Base-by-base conservation (phyloP, 768 basidiomycete species). In the Ephemerocybe angulata region DNA sequence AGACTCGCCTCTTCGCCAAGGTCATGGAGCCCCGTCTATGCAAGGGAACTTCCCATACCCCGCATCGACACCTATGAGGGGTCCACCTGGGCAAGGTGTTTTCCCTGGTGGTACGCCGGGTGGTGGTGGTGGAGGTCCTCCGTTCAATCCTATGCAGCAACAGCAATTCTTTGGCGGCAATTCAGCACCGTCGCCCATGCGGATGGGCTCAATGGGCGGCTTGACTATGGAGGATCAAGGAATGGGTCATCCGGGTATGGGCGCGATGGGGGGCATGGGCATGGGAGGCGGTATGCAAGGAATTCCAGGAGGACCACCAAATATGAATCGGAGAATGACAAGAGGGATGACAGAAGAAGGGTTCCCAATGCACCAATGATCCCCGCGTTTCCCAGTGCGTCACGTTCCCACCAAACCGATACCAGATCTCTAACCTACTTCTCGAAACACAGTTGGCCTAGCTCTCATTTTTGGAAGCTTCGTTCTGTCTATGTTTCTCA, bases 311-410 rank as follows among this genome's bases (percentile, higher is more conserved):
- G 61, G 68, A 30, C 50, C 63, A 1, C 66, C 62, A 21, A 65
- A 63, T 35, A 58, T 65, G 29, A 55, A 56, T 29, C 60, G 64
- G 51, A 59, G 71, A 43, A 65, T 67, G 56, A 59, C 67, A 25
- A 59, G 67, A 21, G 67, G 65, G 35, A 71, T 73, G 69, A 52
- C 50, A 53, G 69, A 70, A 43, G 70, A 63, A 17, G 69, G 65
- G 46, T 59, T 63, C 5, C n/a, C n/a, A n/a, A 69, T 69, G 64
- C 33, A 8, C 17, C 33, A 35, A 17, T 35, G 17, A 35, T 35
- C 33, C 17, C 8, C 17, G 42, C 19, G n/a, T 44, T 40, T n/a
- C 17, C 22, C 22, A 5, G 38, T 40, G 38, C 7, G 38, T 40
- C 22, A 40, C 38, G 3, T 40, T 40, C 38, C 7, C n/a, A n/a